These are phyloP conservation scores for Macadamia integrifolia DNA, from an alignment of 164 flowering plant genomes.

Conservation along the genomic window DNA sequence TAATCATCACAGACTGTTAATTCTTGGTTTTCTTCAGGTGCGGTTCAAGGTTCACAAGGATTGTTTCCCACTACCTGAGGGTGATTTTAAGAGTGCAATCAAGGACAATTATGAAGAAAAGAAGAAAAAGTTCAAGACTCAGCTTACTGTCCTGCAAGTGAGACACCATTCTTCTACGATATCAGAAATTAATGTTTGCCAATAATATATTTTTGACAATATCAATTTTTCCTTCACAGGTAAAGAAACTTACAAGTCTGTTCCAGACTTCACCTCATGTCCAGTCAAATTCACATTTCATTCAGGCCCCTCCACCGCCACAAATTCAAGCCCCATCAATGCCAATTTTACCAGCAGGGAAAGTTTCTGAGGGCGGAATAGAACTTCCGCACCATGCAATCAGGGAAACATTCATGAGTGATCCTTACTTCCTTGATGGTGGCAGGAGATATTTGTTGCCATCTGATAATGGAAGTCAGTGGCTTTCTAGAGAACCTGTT, in stretches of 20 bases:
- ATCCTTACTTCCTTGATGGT: conserved; percentile 11
- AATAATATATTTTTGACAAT: conserved; percentile 7
- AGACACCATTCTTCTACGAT: conserved; percentile 13
- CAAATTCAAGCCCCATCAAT: conserved; percentile 11
- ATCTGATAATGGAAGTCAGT: conserved; percentile 29
- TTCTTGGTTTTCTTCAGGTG: conserved; percentile 41
- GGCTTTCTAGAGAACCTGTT: conserved; percentile 16
- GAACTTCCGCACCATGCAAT: conserved; percentile 16
- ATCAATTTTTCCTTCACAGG: conserved; percentile 33
- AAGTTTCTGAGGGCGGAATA: conserved; percentile 14
- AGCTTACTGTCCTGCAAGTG: conserved; percentile 62
- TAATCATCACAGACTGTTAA: neutral
- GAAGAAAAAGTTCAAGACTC: conserved; percentile 52
- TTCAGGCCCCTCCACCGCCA: neutral
- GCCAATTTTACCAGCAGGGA: conserved; percentile 10
- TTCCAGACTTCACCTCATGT: conserved; percentile 39
- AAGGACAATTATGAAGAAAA: conserved; percentile 51
- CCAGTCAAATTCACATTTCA: conserved; percentile 24
- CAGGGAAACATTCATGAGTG: conserved; percentile 14
- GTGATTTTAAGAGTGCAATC: conserved; percentile 63
- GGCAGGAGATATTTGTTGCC: conserved; percentile 13
- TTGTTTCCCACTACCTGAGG: conserved; percentile 67
- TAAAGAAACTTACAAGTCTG: conserved; percentile 39
- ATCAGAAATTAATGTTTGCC: conserved; percentile 1
- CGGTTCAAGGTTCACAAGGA: conserved; percentile 51